phyloP scores from a whole-genome alignment of 225 moss, liverwort and hornwort genomes.

The Pleurozium schreberi region DNA sequence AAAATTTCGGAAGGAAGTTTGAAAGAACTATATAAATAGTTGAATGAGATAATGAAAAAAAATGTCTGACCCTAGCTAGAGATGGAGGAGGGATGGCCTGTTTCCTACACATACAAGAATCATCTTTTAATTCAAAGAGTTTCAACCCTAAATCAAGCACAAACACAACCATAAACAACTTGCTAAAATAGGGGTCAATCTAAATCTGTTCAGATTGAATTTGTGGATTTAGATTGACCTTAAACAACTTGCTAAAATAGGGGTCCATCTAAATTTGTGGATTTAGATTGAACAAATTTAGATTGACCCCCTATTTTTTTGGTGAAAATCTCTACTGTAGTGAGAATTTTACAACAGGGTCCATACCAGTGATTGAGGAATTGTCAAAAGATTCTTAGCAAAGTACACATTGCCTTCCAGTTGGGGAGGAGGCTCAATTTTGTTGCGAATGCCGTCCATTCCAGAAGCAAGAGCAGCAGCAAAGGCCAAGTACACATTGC shows the following conservation, averaged over 20 bases:
- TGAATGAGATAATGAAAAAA: neutral
- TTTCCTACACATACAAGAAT: neutral
- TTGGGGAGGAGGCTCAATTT: slow-evolving; percentile 64
- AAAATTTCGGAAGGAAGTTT: slow-evolving; percentile 2
- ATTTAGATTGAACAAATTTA: neutral
- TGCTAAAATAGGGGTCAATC: too few relatives aligned
- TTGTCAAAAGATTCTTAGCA: slow-evolving; percentile 44
- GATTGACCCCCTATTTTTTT: neutral
- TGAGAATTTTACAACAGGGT: neutral
- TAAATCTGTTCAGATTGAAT: too few relatives aligned
- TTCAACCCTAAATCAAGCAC: neutral
- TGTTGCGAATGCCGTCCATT: slow-evolving; percentile 80
- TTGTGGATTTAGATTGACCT: too few relatives aligned
- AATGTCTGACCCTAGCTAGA: too few relatives aligned
- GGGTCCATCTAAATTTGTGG: too few relatives aligned
- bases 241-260: too few relatives aligned
- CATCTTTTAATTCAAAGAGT: neutral
- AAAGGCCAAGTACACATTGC: slow-evolving; percentile 92
- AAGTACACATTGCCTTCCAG: slow-evolving; percentile 88
- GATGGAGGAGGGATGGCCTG: neutral
- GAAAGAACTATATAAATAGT: neutral
- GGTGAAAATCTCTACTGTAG: neutral
- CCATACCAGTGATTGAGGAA: slow-evolving; percentile 71
- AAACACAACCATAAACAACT: too few relatives aligned
- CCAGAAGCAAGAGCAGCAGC: slow-evolving; percentile 96